Percentiles rank a stretch among this genome's conserved stretches.
Conservation (phyloP, 2,329 filamentous ascomycete species). For the Diplodia scrobiculata region DNA sequence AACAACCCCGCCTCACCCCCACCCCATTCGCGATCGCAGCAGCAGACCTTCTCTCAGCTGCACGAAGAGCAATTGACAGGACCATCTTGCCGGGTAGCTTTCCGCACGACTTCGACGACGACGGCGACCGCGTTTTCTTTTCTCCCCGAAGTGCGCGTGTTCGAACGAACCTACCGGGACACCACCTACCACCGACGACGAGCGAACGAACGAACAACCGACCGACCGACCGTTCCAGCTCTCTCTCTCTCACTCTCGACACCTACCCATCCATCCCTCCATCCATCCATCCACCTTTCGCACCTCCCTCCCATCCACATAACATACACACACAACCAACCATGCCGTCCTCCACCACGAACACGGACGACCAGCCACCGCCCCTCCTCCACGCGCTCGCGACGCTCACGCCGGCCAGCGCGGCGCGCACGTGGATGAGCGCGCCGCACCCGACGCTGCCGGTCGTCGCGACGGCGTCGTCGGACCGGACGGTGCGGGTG, state of each 20-base stretch:
- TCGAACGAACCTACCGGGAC: no score
- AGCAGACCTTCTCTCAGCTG: background rate
- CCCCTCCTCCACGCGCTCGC: conserved; percentile 49
- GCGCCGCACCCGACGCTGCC: conserved; percentile 84
- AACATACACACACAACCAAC: background rate
- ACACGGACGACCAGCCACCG: background rate
- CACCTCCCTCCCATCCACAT: no score
- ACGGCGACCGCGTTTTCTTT: no score
- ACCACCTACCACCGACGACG: no score
- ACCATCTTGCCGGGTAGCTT: no score
- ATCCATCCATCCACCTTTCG: no score
- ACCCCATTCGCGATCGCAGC: background rate
- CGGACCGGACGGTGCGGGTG: conserved; percentile 81
- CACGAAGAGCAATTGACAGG: background rate
- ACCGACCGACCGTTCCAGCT: no score
- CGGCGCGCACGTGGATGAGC: conserved; percentile 77
- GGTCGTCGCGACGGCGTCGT: conserved; percentile 83
- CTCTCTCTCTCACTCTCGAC: background rate
- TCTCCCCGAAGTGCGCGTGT: no score
- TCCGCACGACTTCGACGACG: no score
- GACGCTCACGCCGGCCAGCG: conserved; percentile 57
- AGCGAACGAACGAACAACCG: no score
- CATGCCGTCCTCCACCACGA: background rate
- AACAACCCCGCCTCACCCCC: background rate
- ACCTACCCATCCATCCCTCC: background rate